Conservation (phyloP, 169 alveolate species). For the Plasmodium billcollinsi region DNA sequence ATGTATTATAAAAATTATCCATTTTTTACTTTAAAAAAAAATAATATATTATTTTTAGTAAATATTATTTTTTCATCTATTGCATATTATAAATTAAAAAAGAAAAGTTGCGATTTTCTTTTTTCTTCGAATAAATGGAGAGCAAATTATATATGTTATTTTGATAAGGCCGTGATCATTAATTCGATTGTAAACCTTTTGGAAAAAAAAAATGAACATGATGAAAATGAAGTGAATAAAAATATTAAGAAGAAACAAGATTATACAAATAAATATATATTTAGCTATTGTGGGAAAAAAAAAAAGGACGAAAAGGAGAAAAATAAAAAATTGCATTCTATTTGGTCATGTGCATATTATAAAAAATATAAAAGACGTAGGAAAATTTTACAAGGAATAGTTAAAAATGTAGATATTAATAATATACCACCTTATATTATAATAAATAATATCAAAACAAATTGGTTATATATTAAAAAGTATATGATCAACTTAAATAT, state of each 20-base stretch:
- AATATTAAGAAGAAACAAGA: background rate
- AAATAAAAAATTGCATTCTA: background rate
- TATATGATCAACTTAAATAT: conserved; percentile 19
- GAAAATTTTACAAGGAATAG: conserved; percentile 15
- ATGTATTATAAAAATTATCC: conserved; percentile 44
- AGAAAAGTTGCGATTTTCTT: conserved; percentile 47
- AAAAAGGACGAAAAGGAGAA: background rate
- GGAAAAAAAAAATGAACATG: conserved; percentile 5
- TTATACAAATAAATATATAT: no score
- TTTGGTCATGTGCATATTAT: background rate
- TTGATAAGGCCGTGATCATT: conserved; percentile 15
- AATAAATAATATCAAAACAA: conserved; percentile 29
- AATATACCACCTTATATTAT: conserved; percentile 45
- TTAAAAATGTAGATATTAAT: conserved; percentile 24
- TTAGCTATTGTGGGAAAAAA: background rate
- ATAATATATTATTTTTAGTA: conserved; percentile 21
- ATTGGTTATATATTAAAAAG: conserved; percentile 53
- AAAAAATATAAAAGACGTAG: conserved; percentile 14
- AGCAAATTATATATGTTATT: conserved; percentile 50
- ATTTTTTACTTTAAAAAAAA: conserved; percentile 15
- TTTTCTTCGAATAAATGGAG: background rate
- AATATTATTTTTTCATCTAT: conserved; percentile 28
- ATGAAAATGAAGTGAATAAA: background rate
- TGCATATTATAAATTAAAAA: conserved; percentile 32
- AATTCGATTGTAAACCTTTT: conserved; percentile 33